Evolutionary conservation across 306 rosid species (phyloP).

Genomic region (Inga laurina): DNA sequence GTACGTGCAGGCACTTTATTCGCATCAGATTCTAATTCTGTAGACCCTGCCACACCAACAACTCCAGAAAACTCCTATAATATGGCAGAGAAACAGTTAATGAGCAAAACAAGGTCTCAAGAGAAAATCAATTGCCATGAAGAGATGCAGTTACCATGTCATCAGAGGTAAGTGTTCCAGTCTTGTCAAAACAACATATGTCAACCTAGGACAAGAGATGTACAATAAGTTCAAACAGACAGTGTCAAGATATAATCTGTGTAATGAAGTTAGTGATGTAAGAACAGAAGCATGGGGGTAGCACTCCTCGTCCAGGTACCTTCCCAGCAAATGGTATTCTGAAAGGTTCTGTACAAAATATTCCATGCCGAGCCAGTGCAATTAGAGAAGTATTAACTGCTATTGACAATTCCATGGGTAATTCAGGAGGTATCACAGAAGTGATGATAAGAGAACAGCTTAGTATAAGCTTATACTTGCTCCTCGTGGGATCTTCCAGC

Average conservation of each 20-base stretch:
- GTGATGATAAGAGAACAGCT: constrained; percentile 98
- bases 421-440: constrained; percentile 98
- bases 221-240: constrained; percentile 23
- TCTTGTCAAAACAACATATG: constrained; percentile 98
- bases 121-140: constrained; percentile 17
- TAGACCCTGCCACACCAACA: constrained; percentile 60
- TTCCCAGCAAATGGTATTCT: constrained; percentile 99
- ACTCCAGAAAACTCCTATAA: constrained; percentile 92
- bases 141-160: constrained; percentile 76
- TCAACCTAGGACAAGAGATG: constrained; percentile 72
- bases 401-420: constrained; percentile 99
- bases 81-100: constrained; percentile 30
- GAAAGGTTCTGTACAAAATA: constrained; percentile 97
- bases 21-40: constrained; percentile 76
- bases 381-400: constrained; percentile 98
- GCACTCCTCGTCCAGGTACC: constrained; percentile 52
- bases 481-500: constrained; percentile 95
- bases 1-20: constrained; percentile 68
- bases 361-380: constrained; percentile 95
- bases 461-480: constrained; percentile 97
- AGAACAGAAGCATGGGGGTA: constrained; percentile 25
- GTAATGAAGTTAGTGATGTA: constrained; percentile 13
- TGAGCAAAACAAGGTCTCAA: constrained; percentile 10
- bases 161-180: constrained; percentile 98
- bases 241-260: constrained; percentile 15